Percentiles rank a stretch among this genome's conserved stretches.
Conservation (phyloP, 129 eudicot genomes). For the Lonicera japonica region DNA sequence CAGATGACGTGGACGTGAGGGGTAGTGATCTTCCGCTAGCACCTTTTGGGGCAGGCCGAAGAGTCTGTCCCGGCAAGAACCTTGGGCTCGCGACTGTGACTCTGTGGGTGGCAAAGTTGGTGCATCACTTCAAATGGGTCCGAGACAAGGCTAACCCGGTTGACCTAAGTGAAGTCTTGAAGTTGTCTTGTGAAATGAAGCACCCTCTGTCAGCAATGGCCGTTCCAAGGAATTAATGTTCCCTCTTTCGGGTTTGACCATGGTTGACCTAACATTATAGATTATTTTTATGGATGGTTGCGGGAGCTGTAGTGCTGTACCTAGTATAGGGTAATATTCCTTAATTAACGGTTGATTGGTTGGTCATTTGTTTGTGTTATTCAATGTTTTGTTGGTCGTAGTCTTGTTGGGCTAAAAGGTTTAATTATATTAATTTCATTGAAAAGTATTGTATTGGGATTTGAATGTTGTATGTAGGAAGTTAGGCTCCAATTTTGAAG, state of each 20-base stretch:
- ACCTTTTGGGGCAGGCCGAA: conserved; percentile 35
- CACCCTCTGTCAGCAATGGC: conserved; percentile 25
- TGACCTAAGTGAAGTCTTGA: conserved; percentile 40
- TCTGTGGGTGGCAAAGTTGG: conserved; percentile 38
- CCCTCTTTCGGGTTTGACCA: neutral
- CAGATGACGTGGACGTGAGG: conserved; percentile 20
- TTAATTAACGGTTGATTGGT: no score
- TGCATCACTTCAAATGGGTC: conserved; percentile 35
- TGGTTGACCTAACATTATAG: no score
- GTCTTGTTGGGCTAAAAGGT: neutral
- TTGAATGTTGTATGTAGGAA: neutral
- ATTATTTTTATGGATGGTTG: no score
- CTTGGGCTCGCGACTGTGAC: conserved; percentile 39
- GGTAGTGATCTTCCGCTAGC: conserved; percentile 33
- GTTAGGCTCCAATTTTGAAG: neutral
- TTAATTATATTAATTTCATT: no score
- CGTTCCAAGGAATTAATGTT: neutral
- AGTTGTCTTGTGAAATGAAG: conserved; percentile 55
- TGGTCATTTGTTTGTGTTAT: neutral
- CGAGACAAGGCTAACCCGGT: conserved; percentile 16
- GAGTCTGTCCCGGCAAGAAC: conserved; percentile 36
- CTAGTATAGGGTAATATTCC: no score
- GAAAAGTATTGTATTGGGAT: neutral
- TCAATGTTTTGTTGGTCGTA: neutral
- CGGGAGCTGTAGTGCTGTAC: no score